Evolutionary conservation across 768 basidiomycete species (phyloP).

Genomic region (Lactarius hatsudake): DNA sequence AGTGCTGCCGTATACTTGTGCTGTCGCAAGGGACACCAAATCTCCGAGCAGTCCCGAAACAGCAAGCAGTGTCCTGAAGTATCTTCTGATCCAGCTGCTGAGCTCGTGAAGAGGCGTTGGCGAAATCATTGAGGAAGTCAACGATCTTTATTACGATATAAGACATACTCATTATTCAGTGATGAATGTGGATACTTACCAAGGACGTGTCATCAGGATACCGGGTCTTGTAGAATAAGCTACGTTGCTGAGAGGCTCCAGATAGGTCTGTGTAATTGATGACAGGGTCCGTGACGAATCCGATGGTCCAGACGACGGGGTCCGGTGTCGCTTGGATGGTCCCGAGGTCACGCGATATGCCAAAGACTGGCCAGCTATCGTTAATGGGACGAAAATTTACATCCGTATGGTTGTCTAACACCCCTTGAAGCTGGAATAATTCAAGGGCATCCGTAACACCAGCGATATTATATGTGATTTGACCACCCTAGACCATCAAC

Average conservation of each 20-base stretch:
- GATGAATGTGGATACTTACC: too few species aligned
- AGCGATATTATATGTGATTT: too few species aligned
- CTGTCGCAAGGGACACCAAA: conserved; percentile 48
- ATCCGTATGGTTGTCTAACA: conserved; percentile 1
- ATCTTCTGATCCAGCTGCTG: conserved; percentile 47
- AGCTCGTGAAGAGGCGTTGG: conserved; percentile 44
- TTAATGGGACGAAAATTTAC: too few species aligned
- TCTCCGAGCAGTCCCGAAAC: conserved; percentile 52
- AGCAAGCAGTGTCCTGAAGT: conserved; percentile 42
- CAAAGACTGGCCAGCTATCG: conserved; percentile 10
- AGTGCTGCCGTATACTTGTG: too few species aligned
- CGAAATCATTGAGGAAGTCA: conserved; percentile 39
- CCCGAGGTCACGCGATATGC: conserved; percentile 32
- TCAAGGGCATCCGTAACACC: background rate
- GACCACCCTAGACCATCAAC: conserved; percentile 3
- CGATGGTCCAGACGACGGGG: conserved; percentile 33
- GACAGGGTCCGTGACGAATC: conserved; percentile 5
- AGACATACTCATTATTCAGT: too few species aligned
- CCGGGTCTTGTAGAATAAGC: too few species aligned
- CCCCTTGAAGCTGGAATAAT: conserved; percentile 26
- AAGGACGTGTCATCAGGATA: too few species aligned
- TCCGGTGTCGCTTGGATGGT: conserved; percentile 19
- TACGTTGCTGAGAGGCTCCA: too few species aligned
- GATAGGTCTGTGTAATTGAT: too few species aligned
- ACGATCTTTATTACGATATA: too few species aligned